Conservation (phyloP, 2,329 filamentous ascomycete genomes). For the Penicillium sp. region DNA sequence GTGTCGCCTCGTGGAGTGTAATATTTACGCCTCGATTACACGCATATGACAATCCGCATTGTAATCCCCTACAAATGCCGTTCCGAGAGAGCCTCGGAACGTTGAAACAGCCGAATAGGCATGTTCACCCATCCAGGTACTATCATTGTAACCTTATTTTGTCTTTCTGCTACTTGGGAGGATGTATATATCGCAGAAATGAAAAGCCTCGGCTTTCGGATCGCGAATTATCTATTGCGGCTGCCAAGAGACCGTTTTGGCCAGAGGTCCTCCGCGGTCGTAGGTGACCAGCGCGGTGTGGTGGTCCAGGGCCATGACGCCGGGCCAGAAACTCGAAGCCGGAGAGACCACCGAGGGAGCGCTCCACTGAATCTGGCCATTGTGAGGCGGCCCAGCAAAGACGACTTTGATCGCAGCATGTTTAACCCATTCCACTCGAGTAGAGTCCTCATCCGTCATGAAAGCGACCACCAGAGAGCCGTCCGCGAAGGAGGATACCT, state of each 20-base stretch:
- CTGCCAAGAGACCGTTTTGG: constrained; percentile 26
- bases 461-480: constrained; percentile 44
- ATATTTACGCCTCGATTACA: too few relatives aligned
- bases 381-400: constrained; percentile 33
- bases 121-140: not conserved
- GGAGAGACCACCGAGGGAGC: constrained; percentile 28
- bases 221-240: not conserved
- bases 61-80: too few relatives aligned
- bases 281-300: constrained; percentile 28
- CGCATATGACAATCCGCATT: too few relatives aligned
- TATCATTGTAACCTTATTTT: not conserved
- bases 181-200: not conserved
- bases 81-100: too few relatives aligned
- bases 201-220: too few relatives aligned
- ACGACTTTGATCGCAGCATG: constrained; percentile 43
- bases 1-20: too few relatives aligned
- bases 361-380: constrained; percentile 37
- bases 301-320: constrained; percentile 31
- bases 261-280: constrained; percentile 28
- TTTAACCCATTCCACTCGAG: constrained; percentile 37
- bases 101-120: not conserved
- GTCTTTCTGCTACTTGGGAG: not conserved
- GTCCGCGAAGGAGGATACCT: constrained; percentile 42
- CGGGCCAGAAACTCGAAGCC: constrained; percentile 39
- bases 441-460: constrained; percentile 47